phyloP scores from a whole-genome alignment of 2,329 filamentous ascomycete genomes.

The Dactylellina leptospora region DNA sequence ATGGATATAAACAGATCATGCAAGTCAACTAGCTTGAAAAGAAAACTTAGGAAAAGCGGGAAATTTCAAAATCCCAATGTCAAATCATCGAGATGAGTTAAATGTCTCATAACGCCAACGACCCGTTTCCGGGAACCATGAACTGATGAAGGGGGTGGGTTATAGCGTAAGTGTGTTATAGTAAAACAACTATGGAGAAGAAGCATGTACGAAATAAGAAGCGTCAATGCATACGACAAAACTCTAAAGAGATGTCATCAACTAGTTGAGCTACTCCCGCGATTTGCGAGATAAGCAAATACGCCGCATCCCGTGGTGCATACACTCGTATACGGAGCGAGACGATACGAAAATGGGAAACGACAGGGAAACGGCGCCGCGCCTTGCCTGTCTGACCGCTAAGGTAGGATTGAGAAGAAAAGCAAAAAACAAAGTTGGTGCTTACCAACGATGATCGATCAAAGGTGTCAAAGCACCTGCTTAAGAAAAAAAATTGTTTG shows the following conservation, averaged over 20 bases:
- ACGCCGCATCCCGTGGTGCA: too few relatives aligned
- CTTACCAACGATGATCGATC: slow-evolving; percentile 38
- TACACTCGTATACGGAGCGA: too few relatives aligned
- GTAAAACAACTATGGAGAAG: too few relatives aligned
- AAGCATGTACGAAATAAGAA: too few relatives aligned
- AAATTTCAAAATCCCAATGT: background rate
- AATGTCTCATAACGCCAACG: slow-evolving; percentile 31
- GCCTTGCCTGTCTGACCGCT: slow-evolving; percentile 19
- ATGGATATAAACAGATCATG: too few relatives aligned
- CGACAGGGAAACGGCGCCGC: slow-evolving; percentile 10
- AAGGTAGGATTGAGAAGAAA: too few relatives aligned
- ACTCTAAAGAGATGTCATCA: too few relatives aligned
- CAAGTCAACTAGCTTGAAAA: too few relatives aligned
- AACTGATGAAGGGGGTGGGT: background rate
- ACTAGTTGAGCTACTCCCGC: too few relatives aligned
- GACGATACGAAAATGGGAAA: background rate
- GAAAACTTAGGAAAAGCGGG: background rate
- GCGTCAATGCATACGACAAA: too few relatives aligned
- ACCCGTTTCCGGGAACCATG: background rate
- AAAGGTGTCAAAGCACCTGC: slow-evolving; percentile 27
- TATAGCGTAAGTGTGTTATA: background rate
- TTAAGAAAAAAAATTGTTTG: slow-evolving; percentile 3
- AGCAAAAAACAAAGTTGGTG: too few relatives aligned
- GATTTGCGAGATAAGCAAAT: background rate
- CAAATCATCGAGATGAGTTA: background rate